A percentile compares a stretch with the other conserved stretches of the same genome.
These are phyloP conservation scores for Epipyxis sp. DNA, from an alignment of 108 stramenopile species.

Conservation along the genomic window DNA sequence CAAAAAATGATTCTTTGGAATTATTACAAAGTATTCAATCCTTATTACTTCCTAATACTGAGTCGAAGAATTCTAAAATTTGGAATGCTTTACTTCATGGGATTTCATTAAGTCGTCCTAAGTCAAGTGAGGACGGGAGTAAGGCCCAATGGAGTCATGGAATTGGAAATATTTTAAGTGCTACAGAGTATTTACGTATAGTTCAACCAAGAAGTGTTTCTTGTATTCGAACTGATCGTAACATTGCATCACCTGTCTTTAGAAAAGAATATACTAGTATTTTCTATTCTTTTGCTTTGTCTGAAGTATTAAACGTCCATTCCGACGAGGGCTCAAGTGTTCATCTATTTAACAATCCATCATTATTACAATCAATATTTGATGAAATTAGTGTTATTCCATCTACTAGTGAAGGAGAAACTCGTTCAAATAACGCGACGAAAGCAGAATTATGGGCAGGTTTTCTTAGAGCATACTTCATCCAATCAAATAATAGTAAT, in stretches of 20 bases:
- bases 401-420: background rate
- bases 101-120: background rate
- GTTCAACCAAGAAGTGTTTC: background rate
- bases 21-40: background rate
- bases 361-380: background rate
- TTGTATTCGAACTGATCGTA: background rate
- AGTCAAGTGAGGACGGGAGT: background rate
- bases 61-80: background rate
- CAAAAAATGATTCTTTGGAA: background rate
- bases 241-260: background rate
- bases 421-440: background rate
- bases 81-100: background rate
- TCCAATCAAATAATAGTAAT: no score
- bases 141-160: background rate
- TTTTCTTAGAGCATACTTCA: no score
- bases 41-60: background rate
- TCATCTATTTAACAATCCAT: background rate
- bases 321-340: background rate
- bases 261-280: no score
- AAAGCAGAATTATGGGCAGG: conserved; percentile 11
- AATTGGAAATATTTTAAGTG: background rate
- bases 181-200: background rate
- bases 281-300: background rate
- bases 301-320: background rate
- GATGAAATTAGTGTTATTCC: background rate